Evolutionary conservation across 1,284 basidiomycete genomes (phyloP).

Genomic region (Trichosporon ovoides): DNA sequence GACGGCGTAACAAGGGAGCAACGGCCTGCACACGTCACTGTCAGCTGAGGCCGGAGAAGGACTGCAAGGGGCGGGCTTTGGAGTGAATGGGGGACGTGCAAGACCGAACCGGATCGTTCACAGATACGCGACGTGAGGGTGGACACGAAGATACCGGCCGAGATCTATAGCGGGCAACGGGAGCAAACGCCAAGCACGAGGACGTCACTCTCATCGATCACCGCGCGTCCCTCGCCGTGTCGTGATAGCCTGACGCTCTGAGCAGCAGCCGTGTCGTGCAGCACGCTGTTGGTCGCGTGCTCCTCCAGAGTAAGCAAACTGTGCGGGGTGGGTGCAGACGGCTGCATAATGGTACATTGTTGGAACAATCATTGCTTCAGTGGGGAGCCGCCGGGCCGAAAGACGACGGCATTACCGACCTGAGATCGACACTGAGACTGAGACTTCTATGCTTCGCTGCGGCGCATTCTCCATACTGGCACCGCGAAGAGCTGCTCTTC

Average conservation of each 20-base stretch:
- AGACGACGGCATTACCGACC: not conserved
- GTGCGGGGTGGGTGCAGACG: not conserved
- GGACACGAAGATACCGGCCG: not conserved
- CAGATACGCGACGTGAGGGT: not conserved
- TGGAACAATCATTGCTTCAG: not conserved
- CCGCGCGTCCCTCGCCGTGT: too few relatives aligned
- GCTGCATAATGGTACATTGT: constrained; percentile 2
- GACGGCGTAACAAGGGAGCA: too few relatives aligned
- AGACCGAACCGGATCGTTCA: not conserved
- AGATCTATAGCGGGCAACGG: not conserved
- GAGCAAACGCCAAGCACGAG: not conserved
- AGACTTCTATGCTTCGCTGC: constrained; percentile 4
- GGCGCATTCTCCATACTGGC: not conserved
- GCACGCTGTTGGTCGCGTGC: not conserved
- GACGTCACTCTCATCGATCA: not conserved
- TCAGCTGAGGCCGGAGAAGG: too few relatives aligned
- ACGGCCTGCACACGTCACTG: too few relatives aligned
- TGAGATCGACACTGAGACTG: not conserved
- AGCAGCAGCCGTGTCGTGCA: too few relatives aligned
- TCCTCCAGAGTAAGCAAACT: not conserved
- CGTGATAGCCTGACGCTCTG: too few relatives aligned
- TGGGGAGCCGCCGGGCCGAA: not conserved
- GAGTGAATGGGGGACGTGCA: too few relatives aligned
- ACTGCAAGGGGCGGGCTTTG: too few relatives aligned
- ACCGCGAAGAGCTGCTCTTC: not conserved